Conservation (phyloP, 192 early-diverging fungal genomes). For the Backusella luteola region DNA sequence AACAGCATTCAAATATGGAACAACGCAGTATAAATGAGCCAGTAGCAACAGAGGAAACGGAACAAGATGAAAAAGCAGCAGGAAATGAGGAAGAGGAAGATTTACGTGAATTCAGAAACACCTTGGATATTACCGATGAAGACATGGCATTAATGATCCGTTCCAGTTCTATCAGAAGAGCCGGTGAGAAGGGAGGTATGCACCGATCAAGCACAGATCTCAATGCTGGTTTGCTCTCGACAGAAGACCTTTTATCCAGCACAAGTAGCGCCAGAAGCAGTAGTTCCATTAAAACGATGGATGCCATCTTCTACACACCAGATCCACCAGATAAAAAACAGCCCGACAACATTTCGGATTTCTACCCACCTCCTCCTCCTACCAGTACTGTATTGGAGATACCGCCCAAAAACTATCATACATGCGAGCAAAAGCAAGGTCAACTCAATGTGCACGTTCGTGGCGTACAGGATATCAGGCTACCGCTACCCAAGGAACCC, state of each 20-base stretch:
- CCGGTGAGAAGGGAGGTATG: background rate
- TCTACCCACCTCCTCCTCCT: background rate
- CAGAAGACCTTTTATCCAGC: background rate
- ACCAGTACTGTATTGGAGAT: background rate
- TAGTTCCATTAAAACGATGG: background rate
- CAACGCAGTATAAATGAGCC: background rate
- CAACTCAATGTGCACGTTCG: constrained; percentile 27
- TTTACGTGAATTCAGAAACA: background rate
- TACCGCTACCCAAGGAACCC: constrained; percentile 24
- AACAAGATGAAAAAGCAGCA: background rate
- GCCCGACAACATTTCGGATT: background rate
- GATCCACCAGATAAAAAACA: background rate
- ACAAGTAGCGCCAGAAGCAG: background rate
- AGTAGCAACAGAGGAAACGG: background rate
- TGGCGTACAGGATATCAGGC: constrained; percentile 15
- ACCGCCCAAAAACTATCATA: background rate
- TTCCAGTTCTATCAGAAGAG: background rate
- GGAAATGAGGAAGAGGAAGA: background rate
- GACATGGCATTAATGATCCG: background rate
- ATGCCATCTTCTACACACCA: background rate
- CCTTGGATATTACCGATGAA: background rate
- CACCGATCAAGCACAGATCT: background rate
- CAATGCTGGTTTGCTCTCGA: background rate
- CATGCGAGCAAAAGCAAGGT: background rate
- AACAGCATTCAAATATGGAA: background rate